Evolutionary conservation across 23 red algal genomes (phyloP).

Genomic region (Gracilariopsis chorda): DNA sequence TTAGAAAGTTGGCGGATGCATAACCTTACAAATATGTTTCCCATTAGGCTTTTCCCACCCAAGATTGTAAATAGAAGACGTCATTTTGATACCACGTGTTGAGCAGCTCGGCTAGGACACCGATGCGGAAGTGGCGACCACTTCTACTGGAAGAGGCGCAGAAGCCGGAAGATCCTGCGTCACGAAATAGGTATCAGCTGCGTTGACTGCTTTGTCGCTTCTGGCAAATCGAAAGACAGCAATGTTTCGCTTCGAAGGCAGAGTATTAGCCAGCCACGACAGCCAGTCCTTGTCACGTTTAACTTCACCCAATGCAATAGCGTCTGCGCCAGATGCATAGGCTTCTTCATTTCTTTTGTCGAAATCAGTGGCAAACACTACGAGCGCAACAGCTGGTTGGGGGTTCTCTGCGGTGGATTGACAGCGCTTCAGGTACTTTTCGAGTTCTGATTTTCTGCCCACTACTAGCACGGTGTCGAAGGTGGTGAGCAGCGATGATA

Average conservation of each 20-base stretch:
- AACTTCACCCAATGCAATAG: constrained; percentile 19
- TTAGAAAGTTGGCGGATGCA: too few relatives aligned
- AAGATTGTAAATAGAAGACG: too few relatives aligned
- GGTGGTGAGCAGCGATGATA: background rate
- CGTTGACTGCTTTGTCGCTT: background rate
- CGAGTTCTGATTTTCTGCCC: background rate
- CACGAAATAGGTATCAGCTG: constrained; percentile 5
- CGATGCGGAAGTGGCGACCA: too few relatives aligned
- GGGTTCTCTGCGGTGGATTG: background rate
- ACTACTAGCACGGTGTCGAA: constrained; percentile 14
- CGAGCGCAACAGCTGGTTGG: background rate
- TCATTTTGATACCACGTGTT: too few relatives aligned
- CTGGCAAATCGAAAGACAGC: constrained; percentile 15
- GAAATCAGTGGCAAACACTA: background rate
- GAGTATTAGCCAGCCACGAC: constrained; percentile 38
- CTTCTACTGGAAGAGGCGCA: background rate
- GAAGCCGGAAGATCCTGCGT: background rate
- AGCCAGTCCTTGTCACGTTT: constrained; percentile 18
- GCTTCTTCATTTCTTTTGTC: background rate
- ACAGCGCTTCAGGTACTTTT: background rate
- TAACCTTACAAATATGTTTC: too few relatives aligned
- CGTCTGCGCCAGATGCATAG: background rate
- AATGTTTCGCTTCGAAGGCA: constrained; percentile 16
- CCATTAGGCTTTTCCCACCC: too few relatives aligned
- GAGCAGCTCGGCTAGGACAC: too few relatives aligned